These are phyloP conservation scores for Aristolochia californica DNA, from an alignment of 164 flowering plant genomes.

Conservation along the genomic window DNA sequence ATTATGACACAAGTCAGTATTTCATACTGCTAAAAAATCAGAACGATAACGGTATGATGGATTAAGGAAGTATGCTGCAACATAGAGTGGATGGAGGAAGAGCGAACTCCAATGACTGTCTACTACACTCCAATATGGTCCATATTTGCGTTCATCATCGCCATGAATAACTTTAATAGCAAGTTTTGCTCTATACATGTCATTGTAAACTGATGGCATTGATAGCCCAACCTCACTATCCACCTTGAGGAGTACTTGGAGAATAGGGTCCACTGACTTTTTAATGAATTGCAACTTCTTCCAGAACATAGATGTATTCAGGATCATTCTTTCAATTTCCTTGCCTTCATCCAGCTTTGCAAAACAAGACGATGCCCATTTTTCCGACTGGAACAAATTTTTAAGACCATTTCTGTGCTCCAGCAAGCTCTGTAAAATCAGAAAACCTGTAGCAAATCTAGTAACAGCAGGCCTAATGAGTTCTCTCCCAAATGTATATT, in stretches of 20 bases:
- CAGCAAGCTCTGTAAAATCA: constrained; percentile 41
- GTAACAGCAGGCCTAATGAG: constrained; percentile 57
- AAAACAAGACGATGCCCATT: constrained; percentile 56
- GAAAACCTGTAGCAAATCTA: constrained; percentile 41
- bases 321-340: constrained; percentile 60
- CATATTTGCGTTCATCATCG: constrained; percentile 59
- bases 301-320: constrained; percentile 57
- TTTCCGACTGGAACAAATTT: constrained; percentile 63
- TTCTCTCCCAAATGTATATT: constrained; percentile 59
- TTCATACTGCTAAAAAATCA: constrained; percentile 51
- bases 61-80: constrained; percentile 80
- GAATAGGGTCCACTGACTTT: constrained; percentile 54
- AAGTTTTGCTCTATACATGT: constrained; percentile 57
- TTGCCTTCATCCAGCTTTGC: constrained; percentile 58
- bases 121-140: constrained; percentile 57
- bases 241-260: constrained; percentile 50
- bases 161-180: constrained; percentile 54
- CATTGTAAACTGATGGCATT: constrained; percentile 59
- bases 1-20: neutral
- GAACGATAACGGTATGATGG: constrained; percentile 64
- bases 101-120: constrained; percentile 51
- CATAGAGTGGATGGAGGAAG: constrained; percentile 60
- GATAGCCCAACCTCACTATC: constrained; percentile 36
- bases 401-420: constrained; percentile 50
- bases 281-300: constrained; percentile 56